Conservation (phyloP, 2,329 filamentous ascomycete species). For the Fusarium sp. region DNA sequence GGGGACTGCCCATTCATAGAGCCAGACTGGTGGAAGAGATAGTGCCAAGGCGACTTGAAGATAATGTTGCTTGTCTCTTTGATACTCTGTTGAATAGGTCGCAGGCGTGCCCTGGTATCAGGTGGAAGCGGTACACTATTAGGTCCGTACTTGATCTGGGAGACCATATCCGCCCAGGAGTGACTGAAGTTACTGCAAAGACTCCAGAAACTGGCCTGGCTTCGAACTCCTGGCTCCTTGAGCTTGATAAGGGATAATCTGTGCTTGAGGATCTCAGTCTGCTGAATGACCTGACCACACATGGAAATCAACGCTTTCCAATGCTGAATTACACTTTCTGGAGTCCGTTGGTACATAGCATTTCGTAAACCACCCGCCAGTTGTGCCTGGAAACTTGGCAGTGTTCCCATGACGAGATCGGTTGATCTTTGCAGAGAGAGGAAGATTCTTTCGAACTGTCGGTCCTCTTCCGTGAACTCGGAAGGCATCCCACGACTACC, state of each 20-base stretch:
- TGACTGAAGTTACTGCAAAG: slow-evolving; percentile 81
- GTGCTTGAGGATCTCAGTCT: slow-evolving; percentile 78
- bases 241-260: slow-evolving; percentile 85
- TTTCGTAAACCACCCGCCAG: slow-evolving; percentile 74
- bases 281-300: slow-evolving; percentile 77
- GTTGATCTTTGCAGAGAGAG: slow-evolving; percentile 79
- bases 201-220: slow-evolving; percentile 72
- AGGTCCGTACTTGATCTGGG: slow-evolving; percentile 68
- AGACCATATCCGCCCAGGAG: slow-evolving; percentile 76
- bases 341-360: slow-evolving; percentile 70
- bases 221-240: slow-evolving; percentile 83
- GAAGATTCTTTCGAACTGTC: slow-evolving; percentile 86
- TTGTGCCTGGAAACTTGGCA: slow-evolving; percentile 78
- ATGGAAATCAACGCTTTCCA: slow-evolving; percentile 80
- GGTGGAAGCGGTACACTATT: slow-evolving; percentile 67
- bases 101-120: slow-evolving; percentile 80
- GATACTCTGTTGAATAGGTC: slow-evolving; percentile 84
- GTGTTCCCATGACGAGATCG: slow-evolving; percentile 77
- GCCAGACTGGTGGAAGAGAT: slow-evolving; percentile 53
- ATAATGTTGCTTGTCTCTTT: slow-evolving; percentile 85
- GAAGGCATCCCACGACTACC: slow-evolving; percentile 62
- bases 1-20: slow-evolving; percentile 38
- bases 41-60: slow-evolving; percentile 69
- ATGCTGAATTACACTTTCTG: slow-evolving; percentile 71
- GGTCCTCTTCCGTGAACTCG: slow-evolving; percentile 82